Base-by-base conservation (phyloP, 2,329 filamentous ascomycete genomes). In the Fusarium tjaetaba region DNA sequence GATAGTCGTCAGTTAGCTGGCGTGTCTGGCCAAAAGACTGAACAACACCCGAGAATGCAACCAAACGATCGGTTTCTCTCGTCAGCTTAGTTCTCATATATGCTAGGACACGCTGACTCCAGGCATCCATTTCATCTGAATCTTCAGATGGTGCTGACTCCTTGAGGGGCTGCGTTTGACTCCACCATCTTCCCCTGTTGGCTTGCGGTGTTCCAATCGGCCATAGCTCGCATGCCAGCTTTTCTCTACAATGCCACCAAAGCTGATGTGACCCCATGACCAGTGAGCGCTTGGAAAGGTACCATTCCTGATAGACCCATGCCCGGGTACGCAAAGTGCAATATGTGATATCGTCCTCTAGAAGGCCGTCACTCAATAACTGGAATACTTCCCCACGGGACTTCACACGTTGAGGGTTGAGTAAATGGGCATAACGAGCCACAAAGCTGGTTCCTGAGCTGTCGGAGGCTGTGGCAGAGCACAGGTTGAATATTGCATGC, bases 301-400 rank as follows among this genome's bases (percentile, higher is more conserved):
- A 61, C 55, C 55, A 61, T 39, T 64, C 55, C 7, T 64, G 55
- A 36, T 43, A 64, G 2, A 64, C 55, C 43, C 43, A 64, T 24
- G 36, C 61, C 10, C 60, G 52, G 1, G n/a, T 5, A 1, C 41
- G 26, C 32, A 64, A 32, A 2, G 61, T 51, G 14, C 43, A 52
- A 9, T 30, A 52, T 0, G 45, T 18, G 3, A 60, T 52, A 11
- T 52, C 57, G 6, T 60, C 43, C 7, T 60, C 2, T 2, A 60
- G 3, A 2, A 51, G 13, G 4, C 16, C 42, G 1, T 34, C 42
- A 18, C 43, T 22, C 9, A 30, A 0, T 0, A 59, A 38, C 3
- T 24, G 56, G 1, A 18, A 59, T 13, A 18, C 11, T 22, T 39
- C 15, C 1, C n/a, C 39, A 18, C 22, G 16, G 5, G 2, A 3